A percentile compares a stretch with the other conserved stretches of the same genome.
Conservation (phyloP, 345 rosid genomes). For the Durio zibethinus region DNA sequence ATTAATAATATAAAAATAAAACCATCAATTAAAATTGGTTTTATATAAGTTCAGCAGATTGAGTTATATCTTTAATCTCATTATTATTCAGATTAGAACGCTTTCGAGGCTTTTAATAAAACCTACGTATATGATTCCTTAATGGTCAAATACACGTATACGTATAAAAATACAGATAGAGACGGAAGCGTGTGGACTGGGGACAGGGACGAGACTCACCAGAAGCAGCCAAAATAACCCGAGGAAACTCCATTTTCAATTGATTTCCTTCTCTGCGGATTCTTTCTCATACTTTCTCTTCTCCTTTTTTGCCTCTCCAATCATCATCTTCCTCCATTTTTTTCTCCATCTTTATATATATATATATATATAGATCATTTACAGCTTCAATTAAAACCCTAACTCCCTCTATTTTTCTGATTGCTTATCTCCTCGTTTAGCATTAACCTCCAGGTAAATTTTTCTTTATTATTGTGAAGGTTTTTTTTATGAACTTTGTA, state of each 20-base stretch:
- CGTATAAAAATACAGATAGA: too few relatives aligned
- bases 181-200: too few relatives aligned
- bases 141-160: too few relatives aligned
- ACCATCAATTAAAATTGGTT: too few relatives aligned
- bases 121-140: too few relatives aligned
- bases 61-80: too few relatives aligned
- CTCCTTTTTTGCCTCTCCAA: background rate
- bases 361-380: background rate
- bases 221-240: background rate
- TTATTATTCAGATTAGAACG: too few relatives aligned
- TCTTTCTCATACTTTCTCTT: background rate
- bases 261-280: background rate
- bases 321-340: background rate
- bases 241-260: background rate
- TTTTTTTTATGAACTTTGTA: background rate
- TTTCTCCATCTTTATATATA: background rate
- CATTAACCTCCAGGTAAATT: background rate
- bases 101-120: too few relatives aligned
- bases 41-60: too few relatives aligned
- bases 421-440: background rate
- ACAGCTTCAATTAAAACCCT: background rate
- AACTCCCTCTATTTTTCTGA: background rate
- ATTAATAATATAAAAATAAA: too few relatives aligned
- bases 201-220: too few relatives aligned
- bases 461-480: background rate